A percentile compares a stretch with the other conserved stretches of the same genome.
Evolutionary conservation across 2,329 filamentous ascomycete genomes (phyloP).

Genomic region (Xylariaceae sp.): DNA sequence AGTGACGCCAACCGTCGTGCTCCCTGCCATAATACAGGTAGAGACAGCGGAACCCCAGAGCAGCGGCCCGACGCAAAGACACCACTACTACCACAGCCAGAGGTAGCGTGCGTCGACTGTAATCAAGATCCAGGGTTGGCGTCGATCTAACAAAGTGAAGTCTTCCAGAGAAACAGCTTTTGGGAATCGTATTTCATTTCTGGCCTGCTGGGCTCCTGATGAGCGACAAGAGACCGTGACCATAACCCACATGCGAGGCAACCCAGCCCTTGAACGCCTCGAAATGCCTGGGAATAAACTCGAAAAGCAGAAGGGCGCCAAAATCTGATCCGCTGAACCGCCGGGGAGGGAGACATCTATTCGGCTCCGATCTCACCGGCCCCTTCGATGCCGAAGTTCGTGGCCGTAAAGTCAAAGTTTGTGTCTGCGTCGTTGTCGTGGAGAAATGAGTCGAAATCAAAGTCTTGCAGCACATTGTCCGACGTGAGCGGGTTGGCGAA

Average conservation of each 20-base stretch:
- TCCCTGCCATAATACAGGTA: background rate
- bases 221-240: slow-evolving; percentile 17
- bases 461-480: slow-evolving; percentile 55
- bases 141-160: too few relatives aligned
- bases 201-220: slow-evolving; percentile 18
- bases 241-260: slow-evolving; percentile 23
- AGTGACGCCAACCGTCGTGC: background rate
- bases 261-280: slow-evolving; percentile 25
- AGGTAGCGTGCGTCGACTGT: background rate
- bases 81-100: background rate
- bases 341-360: slow-evolving; percentile 24
- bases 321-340: background rate
- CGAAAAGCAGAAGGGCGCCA: slow-evolving; percentile 9
- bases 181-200: slow-evolving; percentile 22
- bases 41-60: background rate
- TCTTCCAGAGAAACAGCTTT: too few relatives aligned
- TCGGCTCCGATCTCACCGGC: slow-evolving; percentile 50
- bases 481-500: slow-evolving; percentile 48
- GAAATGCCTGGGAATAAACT: slow-evolving; percentile 21
- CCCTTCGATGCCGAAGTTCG: slow-evolving; percentile 46
- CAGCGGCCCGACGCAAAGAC: background rate
- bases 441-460: slow-evolving; percentile 62
- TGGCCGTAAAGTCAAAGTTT: slow-evolving; percentile 46
- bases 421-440: slow-evolving; percentile 41
- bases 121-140: background rate